Evolutionary conservation across 257 asterid genomes (phyloP).

Genomic region (Leptodermis oblonga): DNA sequence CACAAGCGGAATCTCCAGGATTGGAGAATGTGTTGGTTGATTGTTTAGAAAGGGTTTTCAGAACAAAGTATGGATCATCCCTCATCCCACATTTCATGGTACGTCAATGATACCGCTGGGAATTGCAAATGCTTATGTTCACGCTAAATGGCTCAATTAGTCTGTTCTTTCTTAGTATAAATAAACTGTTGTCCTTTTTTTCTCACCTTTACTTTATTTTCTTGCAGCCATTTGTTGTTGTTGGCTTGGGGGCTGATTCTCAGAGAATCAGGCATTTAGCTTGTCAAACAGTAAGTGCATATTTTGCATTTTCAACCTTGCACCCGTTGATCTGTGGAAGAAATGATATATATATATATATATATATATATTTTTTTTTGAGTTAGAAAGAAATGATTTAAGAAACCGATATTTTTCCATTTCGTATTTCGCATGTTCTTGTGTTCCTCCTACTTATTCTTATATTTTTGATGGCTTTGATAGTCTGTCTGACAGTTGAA

Average conservation of each 20-base stretch:
- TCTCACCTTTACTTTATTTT: slow-evolving; percentile 19
- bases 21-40: slow-evolving; percentile 69
- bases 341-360: no score
- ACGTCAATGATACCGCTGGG: slow-evolving; percentile 3
- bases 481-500: neutral
- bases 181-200: neutral
- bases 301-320: neutral
- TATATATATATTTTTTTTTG: no score
- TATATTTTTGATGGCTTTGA: no score
- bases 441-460: neutral
- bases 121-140: neutral
- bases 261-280: slow-evolving; percentile 76
- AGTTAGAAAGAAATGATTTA: neutral
- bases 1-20: slow-evolving; percentile 64
- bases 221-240: slow-evolving; percentile 69
- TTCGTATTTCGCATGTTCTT: neutral
- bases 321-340: no score
- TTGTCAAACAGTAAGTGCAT: slow-evolving; percentile 58
- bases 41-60: slow-evolving; percentile 75
- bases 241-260: slow-evolving; percentile 81
- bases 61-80: slow-evolving; percentile 81
- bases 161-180: neutral
- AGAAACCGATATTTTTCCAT: neutral
- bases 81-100: slow-evolving; percentile 93
- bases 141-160: neutral